Evolutionary conservation across 257 asterid species (phyloP), one percentile per base, ranked within the genome.

Genomic region (Eucommia ulmoides): DNA sequence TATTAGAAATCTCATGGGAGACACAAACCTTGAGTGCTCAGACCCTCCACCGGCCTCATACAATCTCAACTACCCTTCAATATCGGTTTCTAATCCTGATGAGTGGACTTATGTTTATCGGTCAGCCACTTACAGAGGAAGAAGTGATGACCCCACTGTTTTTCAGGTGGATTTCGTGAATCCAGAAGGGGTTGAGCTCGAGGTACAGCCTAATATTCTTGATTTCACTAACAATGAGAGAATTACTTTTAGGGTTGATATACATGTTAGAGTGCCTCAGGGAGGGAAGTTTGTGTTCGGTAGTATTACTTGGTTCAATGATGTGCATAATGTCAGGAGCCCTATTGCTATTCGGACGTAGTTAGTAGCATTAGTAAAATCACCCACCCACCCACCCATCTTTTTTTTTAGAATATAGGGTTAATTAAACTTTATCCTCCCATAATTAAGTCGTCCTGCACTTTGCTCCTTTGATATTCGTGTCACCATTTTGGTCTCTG

Each of bases 21-120:
- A 61, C n/a, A 52, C 17, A 20, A 8, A 55, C 47, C n/a, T n/a
- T 22, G 24, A 26, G 1, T 76, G 89, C 63, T 65, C 62, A 60
- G 66, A 59, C 47, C 52, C 59, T 35, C 45, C 59, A 1, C 38
- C 26, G 24, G 49, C 76, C 9, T 52, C 91, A 2, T 66, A 69
- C 18, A 58, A 77, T 45, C 48, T 80, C n/a, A 77, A 80, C 57
- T 80, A 80, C 42, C 91, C 91, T 11, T 71, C 85, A 21, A 80
- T 77, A 24, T 84, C 75, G 52, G 77, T 77, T 9, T 69, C 82
- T 50, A 72, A 58, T 63, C 48, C 72, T 78, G 56, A 19, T 45
- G 84, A 80, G 45, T 65, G 52, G 17, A 23, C 62, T 26, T 61
- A 80, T 16, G 82, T 76, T 58, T 69, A 62, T 20, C 52, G 84